phyloP scores from a whole-genome alignment of 1,139 yeast species.

The Hyphopichia khmerensis region DNA sequence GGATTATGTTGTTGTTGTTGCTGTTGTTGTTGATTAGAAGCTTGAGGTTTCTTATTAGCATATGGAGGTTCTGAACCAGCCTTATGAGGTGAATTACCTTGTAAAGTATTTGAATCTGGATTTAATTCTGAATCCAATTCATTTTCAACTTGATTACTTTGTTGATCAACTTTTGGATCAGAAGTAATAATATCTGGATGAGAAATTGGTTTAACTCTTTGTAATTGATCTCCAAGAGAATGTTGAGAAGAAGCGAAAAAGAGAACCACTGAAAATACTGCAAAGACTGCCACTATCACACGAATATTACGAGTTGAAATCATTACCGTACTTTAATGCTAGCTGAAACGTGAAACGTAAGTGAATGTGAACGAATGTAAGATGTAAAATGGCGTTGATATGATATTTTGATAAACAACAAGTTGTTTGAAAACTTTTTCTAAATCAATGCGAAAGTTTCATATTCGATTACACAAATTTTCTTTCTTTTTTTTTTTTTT shows the following conservation, averaged over 20 bases:
- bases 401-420: too few relatives aligned
- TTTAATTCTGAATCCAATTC: conserved; percentile 13
- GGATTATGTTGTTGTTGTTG: too few relatives aligned
- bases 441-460: too few relatives aligned
- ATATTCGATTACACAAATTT: too few relatives aligned
- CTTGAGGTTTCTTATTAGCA: conserved; percentile 8
- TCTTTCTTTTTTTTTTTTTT: too few relatives aligned
- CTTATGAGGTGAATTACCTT: conserved; percentile 28
- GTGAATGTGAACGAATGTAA: too few relatives aligned
- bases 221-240: conserved; percentile 25
- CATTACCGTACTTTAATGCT: too few relatives aligned
- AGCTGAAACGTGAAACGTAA: too few relatives aligned
- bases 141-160: background rate
- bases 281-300: conserved; percentile 32
- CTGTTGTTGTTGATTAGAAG: too few relatives aligned
- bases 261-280: conserved; percentile 34
- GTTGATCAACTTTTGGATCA: background rate
- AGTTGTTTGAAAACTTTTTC: too few relatives aligned
- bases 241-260: conserved; percentile 36
- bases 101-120: conserved; percentile 26
- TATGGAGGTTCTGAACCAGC: conserved; percentile 38
- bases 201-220: conserved; percentile 21
- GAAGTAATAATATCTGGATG: conserved; percentile 2
- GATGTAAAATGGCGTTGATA: too few relatives aligned
- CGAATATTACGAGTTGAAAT: conserved; percentile 39